Base-by-base conservation (phyloP, 176 grass and related monocot genomes). In the Saccharum officinarum region DNA sequence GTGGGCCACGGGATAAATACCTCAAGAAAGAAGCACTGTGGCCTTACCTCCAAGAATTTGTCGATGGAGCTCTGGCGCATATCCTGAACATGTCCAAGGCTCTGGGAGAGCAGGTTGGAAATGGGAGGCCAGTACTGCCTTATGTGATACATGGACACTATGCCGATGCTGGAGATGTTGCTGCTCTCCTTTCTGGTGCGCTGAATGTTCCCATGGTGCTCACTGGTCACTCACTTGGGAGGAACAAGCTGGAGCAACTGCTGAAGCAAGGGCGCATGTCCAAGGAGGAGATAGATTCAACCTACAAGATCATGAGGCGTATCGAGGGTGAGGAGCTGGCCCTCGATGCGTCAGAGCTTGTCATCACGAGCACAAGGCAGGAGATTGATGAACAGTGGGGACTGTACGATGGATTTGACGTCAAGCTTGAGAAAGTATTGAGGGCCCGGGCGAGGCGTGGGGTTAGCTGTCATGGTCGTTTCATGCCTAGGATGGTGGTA, bases 331-430 rank as follows among this genome's bases (percentile, higher is more conserved):
- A 99, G 79, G 97, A 99, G 75, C 75, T 99, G 78, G 88, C 93
- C 2, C 74, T 99, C 57, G 97, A 99, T 80, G 90, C 91, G 2
- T 88, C 97, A 1, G 97, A 99, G 88, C 78, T 99, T 46, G 97
- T 99, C 25, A 96, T 99, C n/a, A 99, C 97, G 1, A 99, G 97
- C 81, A 99, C 97, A 20, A 89, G 78, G 78, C 97, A 99, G 69
- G 97, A 99, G 88, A 99, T 99, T 12, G 97, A 99, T 41, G 97
- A 99, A 61, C 97, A 99, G 44, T 99, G 97, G 97, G 97, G 97
- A 39, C 38, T 99, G 49, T 99, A 99, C 16, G 97, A 99, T 86
- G 97, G 93, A 4, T 99, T 92, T 33, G 88, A 99, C 82, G 93
- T 99, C 31, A 91, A 89, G 49, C 93, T 99, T 15, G 97, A 99